These are phyloP conservation scores for Mycena venus DNA, from an alignment of 768 basidiomycete genomes.

Conservation along the genomic window DNA sequence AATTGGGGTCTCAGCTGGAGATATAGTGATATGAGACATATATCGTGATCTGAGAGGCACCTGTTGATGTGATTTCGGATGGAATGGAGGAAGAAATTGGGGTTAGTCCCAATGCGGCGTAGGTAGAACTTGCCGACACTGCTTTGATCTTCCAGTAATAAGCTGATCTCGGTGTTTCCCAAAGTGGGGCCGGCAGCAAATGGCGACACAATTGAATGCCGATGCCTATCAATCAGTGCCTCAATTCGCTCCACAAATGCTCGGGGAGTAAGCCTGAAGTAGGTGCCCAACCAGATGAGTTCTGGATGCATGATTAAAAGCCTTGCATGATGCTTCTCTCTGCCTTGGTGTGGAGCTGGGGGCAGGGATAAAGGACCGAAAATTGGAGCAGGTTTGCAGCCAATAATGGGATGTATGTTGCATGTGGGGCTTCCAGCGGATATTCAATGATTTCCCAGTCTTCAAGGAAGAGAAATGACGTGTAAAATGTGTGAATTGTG, in stretches of 20 bases:
- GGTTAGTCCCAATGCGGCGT: neutral
- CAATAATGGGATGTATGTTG: neutral
- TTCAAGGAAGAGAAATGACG: neutral
- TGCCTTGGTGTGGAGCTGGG: neutral
- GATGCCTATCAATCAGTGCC: neutral
- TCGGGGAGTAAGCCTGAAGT: neutral
- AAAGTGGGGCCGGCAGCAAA: neutral
- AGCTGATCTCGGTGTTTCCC: neutral
- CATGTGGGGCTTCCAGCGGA: neutral
- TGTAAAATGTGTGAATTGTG: conserved; percentile 5
- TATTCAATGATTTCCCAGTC: neutral
- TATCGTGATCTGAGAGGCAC: neutral
- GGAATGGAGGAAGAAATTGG: neutral
- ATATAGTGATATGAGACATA: neutral
- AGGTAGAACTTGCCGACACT: neutral
- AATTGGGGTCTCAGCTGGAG: conserved; percentile 6
- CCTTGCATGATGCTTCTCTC: neutral
- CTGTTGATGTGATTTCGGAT: conserved; percentile 2
- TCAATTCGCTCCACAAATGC: neutral
- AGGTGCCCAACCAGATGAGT: neutral
- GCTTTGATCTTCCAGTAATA: neutral
- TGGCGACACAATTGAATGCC: neutral
- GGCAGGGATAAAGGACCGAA: neutral
- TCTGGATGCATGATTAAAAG: conserved; percentile 8
- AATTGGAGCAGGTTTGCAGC: neutral